These are phyloP conservation scores for Wickerhamomyces sp. DNA, from an alignment of 1,139 yeast species.

Conservation along the genomic window DNA sequence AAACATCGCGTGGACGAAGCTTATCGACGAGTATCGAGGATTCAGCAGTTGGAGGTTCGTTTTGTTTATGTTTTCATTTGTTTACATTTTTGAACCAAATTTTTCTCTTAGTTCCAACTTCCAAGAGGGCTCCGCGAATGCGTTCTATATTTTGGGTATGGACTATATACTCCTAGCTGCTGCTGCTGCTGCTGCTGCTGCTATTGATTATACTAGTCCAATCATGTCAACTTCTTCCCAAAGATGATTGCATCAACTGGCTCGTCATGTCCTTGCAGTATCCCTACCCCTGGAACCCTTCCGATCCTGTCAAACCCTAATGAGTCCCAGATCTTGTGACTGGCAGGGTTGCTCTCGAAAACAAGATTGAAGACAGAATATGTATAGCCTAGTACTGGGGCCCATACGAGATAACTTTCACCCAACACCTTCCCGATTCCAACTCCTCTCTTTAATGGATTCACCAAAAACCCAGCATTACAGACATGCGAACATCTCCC, in stretches of 20 bases:
- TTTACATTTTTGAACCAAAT: too few relatives aligned
- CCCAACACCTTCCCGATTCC: conserved; percentile 61
- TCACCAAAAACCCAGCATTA: conserved; percentile 75
- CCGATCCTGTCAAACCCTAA: conserved; percentile 76
- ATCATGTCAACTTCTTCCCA: conserved; percentile 46
- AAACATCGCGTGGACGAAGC: background rate
- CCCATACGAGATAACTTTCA: conserved; percentile 52
- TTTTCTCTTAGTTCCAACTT: background rate
- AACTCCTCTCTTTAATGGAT: conserved; percentile 47
- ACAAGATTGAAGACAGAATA: conserved; percentile 83
- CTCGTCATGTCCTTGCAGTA: conserved; percentile 53
- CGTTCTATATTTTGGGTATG: background rate
- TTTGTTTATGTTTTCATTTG: background rate
- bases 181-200: too few relatives aligned
- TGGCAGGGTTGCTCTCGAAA: conserved; percentile 65
- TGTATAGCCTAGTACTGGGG: conserved; percentile 65
- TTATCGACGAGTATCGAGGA: too few relatives aligned
- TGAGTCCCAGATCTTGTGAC: conserved; percentile 66
- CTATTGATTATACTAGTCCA: too few relatives aligned
- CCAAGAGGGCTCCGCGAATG: background rate
- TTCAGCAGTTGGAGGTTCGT: too few relatives aligned
- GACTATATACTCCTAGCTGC: too few relatives aligned
- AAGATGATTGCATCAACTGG: conserved; percentile 64
- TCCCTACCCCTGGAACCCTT: conserved; percentile 58
- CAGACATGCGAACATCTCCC: conserved; percentile 79